Conservation (phyloP, 768 basidiomycete species). For the Cubamyces lactineus region DNA sequence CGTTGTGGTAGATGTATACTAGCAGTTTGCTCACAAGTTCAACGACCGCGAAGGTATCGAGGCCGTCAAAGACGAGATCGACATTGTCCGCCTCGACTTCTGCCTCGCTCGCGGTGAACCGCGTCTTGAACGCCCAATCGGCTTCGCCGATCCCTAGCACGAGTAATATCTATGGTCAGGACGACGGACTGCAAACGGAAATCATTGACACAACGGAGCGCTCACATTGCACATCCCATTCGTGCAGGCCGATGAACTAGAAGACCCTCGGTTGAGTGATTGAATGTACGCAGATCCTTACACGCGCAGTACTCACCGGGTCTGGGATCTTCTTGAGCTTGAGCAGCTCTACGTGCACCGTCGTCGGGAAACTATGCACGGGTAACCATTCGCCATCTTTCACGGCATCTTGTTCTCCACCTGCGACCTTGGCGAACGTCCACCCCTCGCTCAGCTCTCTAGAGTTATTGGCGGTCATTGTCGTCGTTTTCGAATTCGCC, state of each 20-base stretch:
- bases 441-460: conserved; percentile 50
- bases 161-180: background rate
- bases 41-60: conserved; percentile 87
- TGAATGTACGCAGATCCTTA: background rate
- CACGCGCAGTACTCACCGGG: conserved; percentile 54
- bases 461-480: conserved; percentile 14
- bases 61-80: conserved; percentile 87
- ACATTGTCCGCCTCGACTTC: conserved; percentile 52
- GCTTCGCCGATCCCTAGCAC: conserved; percentile 83
- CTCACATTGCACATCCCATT: conserved; percentile 92
- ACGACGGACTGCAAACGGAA: background rate
- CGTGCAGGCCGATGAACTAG: conserved; percentile 76
- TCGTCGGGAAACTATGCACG: conserved; percentile 74
- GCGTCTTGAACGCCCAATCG: conserved; percentile 81
- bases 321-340: conserved; percentile 76
- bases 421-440: conserved; percentile 70
- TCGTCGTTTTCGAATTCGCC: conserved; percentile 23
- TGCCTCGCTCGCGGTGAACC: conserved; percentile 53
- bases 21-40: conserved; percentile 51
- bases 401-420: conserved; percentile 51
- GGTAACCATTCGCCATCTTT: conserved; percentile 68
- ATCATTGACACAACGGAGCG: background rate
- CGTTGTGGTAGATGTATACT: conserved; percentile 1
- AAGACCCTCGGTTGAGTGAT: conserved; percentile 16
- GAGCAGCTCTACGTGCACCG: conserved; percentile 85